phyloP scores from a whole-genome alignment of 139 green algal genomes.

The Desmodesmus armatus region DNA sequence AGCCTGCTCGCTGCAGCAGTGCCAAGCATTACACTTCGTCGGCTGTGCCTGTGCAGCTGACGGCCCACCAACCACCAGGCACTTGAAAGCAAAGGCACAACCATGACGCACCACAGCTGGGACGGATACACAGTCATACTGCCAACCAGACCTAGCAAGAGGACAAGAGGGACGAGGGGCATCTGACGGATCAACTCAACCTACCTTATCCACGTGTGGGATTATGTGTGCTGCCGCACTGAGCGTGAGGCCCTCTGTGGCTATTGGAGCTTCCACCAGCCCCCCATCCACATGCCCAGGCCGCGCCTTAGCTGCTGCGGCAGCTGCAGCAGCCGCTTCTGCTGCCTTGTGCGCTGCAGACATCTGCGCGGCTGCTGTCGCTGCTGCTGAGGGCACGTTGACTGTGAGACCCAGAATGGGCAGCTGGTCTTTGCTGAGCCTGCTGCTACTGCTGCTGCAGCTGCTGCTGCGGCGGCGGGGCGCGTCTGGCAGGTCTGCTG shows the following conservation, averaged over 20 bases:
- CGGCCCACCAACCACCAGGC: too few relatives aligned
- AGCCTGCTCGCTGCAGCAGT: too few relatives aligned
- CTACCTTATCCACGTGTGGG: slow-evolving; percentile 84
- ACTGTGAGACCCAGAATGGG: slow-evolving; percentile 22
- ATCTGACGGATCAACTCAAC: too few relatives aligned
- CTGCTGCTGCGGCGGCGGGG: background rate
- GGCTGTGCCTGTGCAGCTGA: too few relatives aligned
- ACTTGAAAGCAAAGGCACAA: too few relatives aligned
- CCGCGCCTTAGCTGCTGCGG: background rate
- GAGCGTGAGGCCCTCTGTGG: slow-evolving; percentile 44
- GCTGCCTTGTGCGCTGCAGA: too few relatives aligned
- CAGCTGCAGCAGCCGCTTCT: slow-evolving; percentile 14
- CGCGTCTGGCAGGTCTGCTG: background rate
- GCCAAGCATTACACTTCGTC: too few relatives aligned
- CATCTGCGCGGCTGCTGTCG: slow-evolving; percentile 7
- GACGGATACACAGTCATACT: too few relatives aligned
- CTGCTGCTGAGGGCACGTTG: slow-evolving; percentile 19
- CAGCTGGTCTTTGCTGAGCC: slow-evolving; percentile 27
- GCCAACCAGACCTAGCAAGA: too few relatives aligned
- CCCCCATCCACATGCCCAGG: background rate
- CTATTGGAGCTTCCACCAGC: slow-evolving; percentile 19
- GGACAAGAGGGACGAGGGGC: too few relatives aligned
- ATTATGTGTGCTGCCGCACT: slow-evolving; percentile 65
- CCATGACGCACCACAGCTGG: too few relatives aligned
- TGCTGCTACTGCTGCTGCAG: slow-evolving; percentile 17